These are phyloP conservation scores for Solanum chaucha DNA, from an alignment of 257 asterid species.

Conservation along the genomic window DNA sequence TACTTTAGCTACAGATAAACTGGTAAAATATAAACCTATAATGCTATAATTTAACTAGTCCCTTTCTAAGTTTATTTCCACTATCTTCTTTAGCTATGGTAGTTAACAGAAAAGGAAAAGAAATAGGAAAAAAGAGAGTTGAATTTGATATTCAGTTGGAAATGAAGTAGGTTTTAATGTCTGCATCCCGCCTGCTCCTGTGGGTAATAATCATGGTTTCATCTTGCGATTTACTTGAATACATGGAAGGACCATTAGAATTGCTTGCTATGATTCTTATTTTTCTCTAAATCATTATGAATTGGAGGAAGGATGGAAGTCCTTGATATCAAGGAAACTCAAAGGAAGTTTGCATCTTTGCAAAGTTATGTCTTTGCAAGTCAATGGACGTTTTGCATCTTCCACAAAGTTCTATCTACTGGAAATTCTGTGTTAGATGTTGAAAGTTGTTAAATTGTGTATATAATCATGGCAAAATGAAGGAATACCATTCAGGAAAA, in stretches of 20 bases:
- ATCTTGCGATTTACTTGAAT: not conserved
- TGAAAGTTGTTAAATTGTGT: not conserved
- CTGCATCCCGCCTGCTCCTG: not conserved
- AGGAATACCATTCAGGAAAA: not conserved
- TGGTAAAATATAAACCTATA: not conserved
- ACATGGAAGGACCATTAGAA: not conserved
- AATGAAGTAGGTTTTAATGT: not conserved
- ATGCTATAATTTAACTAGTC: not conserved
- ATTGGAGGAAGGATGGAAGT: not conserved
- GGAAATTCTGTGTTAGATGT: not conserved
- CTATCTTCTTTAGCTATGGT: not conserved
- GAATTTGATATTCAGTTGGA: not conserved
- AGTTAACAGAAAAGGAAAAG: not conserved
- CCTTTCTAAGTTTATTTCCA: not conserved
- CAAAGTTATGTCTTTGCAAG: not conserved
- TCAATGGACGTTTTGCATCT: not conserved
- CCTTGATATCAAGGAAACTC: not conserved
- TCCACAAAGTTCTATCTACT: not conserved
- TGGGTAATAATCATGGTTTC: not conserved
- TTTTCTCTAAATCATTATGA: not conserved
- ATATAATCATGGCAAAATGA: not conserved
- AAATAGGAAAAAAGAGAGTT: not conserved
- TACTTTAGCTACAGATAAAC: not conserved
- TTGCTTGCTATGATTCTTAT: not conserved
- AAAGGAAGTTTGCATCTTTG: not conserved